Base-by-base conservation (phyloP, 768 basidiomycete genomes). In the Russula sp. region DNA sequence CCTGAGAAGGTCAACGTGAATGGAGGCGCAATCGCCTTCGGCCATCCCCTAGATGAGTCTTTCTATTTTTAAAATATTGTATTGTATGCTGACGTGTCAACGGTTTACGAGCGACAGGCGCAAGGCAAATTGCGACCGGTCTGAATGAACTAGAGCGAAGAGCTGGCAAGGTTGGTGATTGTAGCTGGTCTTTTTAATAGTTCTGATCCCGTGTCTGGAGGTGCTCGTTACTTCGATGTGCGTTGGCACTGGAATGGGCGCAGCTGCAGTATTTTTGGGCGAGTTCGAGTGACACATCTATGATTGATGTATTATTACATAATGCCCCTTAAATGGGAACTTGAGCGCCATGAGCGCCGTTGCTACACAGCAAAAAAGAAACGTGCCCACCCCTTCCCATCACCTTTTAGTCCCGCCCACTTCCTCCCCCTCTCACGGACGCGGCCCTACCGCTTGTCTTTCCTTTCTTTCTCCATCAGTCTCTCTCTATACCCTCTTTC, bases 181-280 rank as follows among this genome's bases (percentile, higher is more conserved):
- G 11, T 6, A 67, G 72, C 36, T 16, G 24, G 42, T 14, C 16
- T 1, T 44, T n/a, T 32, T 20, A 9, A 28, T 22, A 28, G n/a
- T 24, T 32, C 34, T 24, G 20, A 48, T 54, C 3, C 8, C 26
- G 11, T 14, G 1, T 53, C 46, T 13, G 5, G 59, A 90, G 89
- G 77, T 94, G 8, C 78, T 95, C 52, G 82, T 92, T n/a, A 93
- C 90, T 3, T 86, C 86, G 16, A 94, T 94, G 92, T 94, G 92
- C 71, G 87, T 95, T 8, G 86, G 88, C 20, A 88, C 87, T 14
- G 90, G 92, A n/a, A 93, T 93, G 91, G 92, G 92, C n/a, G 92
- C 91, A 10, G 90, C 89, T 22, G 87, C 78, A 0, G 78, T 91
- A 18, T 91, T 92, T 74, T 75, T 90, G 2, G 77, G 81, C 56